These are phyloP conservation scores for Glycine latifolia DNA, from an alignment of 306 rosid species.

Conservation along the genomic window DNA sequence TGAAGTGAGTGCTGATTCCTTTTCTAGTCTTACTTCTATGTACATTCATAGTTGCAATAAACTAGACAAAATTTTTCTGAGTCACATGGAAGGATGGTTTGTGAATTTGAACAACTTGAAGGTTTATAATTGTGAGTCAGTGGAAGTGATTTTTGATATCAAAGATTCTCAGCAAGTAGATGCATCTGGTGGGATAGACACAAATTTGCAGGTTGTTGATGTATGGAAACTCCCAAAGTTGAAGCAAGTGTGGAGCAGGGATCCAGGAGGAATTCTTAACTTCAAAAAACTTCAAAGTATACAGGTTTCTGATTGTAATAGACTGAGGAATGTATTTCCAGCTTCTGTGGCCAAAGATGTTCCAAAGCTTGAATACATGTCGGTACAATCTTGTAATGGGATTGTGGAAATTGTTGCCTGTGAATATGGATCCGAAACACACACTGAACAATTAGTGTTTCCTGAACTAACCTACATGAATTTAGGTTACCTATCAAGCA, in stretches of 20 bases:
- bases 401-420: slow-evolving; percentile 17
- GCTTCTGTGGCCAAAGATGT: slow-evolving; percentile 27
- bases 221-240: neutral
- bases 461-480: neutral
- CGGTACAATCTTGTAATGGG: accelerated
- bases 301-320: accelerated
- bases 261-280: slow-evolving; percentile 9
- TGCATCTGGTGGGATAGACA: neutral
- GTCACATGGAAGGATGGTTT: slow-evolving; percentile 19
- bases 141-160: slow-evolving; percentile 40
- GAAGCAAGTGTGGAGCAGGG: neutral
- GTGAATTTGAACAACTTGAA: neutral
- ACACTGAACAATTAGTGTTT: neutral
- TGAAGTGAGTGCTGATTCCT: neutral
- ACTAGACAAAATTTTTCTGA: slow-evolving; percentile 23
- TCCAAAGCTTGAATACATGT: neutral
- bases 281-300: neutral
- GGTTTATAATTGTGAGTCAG: neutral
- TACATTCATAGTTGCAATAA: neutral
- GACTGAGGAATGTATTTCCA: slow-evolving; percentile 31
- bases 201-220: neutral
- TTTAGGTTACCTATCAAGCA: accelerated
- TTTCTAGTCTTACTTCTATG: neutral
- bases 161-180: neutral
- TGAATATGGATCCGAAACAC: neutral